phyloP scores from a whole-genome alignment of 2,329 filamentous ascomycete genomes.

The Cryphonectria parasitica region DNA sequence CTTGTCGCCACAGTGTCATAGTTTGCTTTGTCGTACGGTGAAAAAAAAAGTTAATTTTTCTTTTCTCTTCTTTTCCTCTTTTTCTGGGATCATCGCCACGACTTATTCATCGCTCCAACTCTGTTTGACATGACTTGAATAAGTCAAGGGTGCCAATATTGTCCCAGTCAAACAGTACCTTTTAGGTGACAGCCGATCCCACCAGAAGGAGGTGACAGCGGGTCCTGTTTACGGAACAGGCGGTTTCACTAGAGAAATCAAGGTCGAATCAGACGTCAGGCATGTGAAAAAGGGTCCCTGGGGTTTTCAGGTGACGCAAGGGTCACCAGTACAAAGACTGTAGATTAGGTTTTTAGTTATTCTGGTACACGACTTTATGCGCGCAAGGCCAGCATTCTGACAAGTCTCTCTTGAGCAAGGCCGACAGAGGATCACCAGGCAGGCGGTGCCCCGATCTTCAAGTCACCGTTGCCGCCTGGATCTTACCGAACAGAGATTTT shows the following conservation, averaged over 20 bases:
- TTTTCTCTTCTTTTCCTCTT: background rate
- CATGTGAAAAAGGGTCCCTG: conserved; percentile 27
- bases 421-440: background rate
- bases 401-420: background rate
- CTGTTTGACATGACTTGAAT: background rate
- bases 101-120: background rate
- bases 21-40: background rate
- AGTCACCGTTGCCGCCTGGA: conserved; percentile 15
- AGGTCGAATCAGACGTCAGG: conserved; percentile 14
- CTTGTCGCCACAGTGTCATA: background rate
- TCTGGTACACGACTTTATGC: background rate
- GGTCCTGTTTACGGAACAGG: conserved; percentile 14
- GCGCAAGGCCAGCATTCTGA: conserved; percentile 6
- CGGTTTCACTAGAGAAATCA: conserved; percentile 20
- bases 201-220: background rate
- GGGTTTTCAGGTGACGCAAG: background rate
- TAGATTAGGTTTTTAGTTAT: background rate
- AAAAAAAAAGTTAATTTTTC: background rate
- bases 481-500: conserved; percentile 29
- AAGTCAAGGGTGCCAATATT: background rate
- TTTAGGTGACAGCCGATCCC: background rate
- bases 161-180: background rate
- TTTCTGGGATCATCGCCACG: conserved; percentile 1
- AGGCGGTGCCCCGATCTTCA: background rate
- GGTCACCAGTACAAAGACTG: background rate